Conservation (phyloP, 805 yeast genomes). For the Saturnispora diversa region DNA sequence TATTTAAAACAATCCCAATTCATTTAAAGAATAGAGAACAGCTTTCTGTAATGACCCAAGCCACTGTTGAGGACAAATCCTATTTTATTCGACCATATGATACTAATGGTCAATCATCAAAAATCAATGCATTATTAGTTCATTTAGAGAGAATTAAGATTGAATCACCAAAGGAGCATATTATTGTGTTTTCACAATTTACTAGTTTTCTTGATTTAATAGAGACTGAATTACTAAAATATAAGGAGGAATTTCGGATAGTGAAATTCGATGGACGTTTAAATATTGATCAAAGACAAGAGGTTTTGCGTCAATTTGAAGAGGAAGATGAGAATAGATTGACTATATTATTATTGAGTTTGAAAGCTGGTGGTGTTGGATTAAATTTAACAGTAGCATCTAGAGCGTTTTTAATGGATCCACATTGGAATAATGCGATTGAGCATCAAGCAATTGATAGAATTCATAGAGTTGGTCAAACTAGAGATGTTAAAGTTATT, state of each 20-base stretch:
- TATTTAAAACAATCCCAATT: slow-evolving; percentile 34
- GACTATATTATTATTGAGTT: slow-evolving; percentile 54
- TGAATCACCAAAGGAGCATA: slow-evolving; percentile 57
- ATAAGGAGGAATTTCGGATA: slow-evolving; percentile 41
- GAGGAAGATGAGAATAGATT: slow-evolving; percentile 22
- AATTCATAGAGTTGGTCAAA: slow-evolving; percentile 85
- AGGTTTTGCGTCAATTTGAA: slow-evolving; percentile 50
- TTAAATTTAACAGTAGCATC: slow-evolving; percentile 80
- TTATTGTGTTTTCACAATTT: slow-evolving; percentile 87
- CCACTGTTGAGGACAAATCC: slow-evolving; percentile 11
- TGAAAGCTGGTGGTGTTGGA: slow-evolving; percentile 95
- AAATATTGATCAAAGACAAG: slow-evolving; percentile 54
- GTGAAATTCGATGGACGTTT: slow-evolving; percentile 80
- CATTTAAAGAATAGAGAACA: slow-evolving; percentile 5
- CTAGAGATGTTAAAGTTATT: slow-evolving; percentile 57
- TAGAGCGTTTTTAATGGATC: slow-evolving; percentile 84
- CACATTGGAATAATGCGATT: slow-evolving; percentile 94
- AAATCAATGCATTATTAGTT: slow-evolving; percentile 56
- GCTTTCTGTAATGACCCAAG: slow-evolving; percentile 10
- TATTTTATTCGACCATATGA: slow-evolving; percentile 35
- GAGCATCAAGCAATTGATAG: slow-evolving; percentile 91
- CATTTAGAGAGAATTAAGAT: slow-evolving; percentile 49
- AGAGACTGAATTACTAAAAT: slow-evolving; percentile 45
- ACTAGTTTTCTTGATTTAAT: slow-evolving; percentile 74
- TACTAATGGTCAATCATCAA: slow-evolving; percentile 57